Evolutionary conservation across 106 monocot species (phyloP).

Genomic region (Dendrobium chrysotoxum): DNA sequence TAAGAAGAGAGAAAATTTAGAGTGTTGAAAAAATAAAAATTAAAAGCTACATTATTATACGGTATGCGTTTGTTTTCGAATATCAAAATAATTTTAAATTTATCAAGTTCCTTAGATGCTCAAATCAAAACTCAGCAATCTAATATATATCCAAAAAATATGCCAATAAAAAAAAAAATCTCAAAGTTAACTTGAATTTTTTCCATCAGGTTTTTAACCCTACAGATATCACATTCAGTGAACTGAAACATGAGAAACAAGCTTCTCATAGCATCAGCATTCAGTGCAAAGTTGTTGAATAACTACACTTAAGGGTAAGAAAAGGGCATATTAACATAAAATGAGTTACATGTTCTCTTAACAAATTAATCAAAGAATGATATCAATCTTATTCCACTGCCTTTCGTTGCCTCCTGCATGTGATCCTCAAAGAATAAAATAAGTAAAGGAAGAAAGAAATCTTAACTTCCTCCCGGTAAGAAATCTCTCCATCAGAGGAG

Average conservation of each 20-base stretch:
- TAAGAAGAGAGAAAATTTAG: no score
- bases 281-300: background rate
- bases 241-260: background rate
- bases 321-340: background rate
- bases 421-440: constrained; percentile 7
- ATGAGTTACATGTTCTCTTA: constrained; percentile 1
- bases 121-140: background rate
- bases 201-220: no score
- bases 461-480: background rate
- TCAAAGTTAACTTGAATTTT: no score
- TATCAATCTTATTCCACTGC: constrained; percentile 5
- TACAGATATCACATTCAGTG: background rate
- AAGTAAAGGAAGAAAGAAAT: background rate
- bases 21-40: no score
- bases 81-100: no score
- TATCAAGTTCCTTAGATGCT: background rate
- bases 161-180: no score
- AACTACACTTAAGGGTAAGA: background rate
- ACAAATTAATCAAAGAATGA: constrained; percentile 12
- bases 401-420: background rate
- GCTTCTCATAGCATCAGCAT: background rate
- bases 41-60: no score
- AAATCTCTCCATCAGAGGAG: background rate
- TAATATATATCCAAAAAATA: background rate
- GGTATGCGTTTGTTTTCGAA: no score